Percentiles rank a stretch among this genome's conserved stretches.
phyloP scores from a whole-genome alignment of 2,329 filamentous ascomycete genomes.

The Chaetothyriales sp. region DNA sequence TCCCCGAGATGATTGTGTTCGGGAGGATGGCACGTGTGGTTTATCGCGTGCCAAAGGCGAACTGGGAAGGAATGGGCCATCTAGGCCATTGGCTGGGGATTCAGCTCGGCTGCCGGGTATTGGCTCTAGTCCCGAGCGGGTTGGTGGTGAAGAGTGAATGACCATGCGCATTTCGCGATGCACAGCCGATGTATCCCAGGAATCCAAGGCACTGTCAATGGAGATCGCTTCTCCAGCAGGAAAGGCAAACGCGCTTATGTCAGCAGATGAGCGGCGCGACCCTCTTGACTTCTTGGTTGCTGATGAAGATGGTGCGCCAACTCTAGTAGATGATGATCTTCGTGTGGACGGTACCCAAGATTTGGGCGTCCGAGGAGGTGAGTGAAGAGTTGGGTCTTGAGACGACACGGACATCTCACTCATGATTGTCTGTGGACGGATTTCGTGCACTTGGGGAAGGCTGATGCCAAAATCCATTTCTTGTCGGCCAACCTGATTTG shows the following conservation, averaged over 20 bases:
- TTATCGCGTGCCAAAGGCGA: conserved; percentile 9
- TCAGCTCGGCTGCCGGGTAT: conserved; percentile 19
- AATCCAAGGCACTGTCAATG: conserved; percentile 15
- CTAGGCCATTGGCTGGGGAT: conserved; percentile 15
- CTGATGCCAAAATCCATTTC: conserved; percentile 13
- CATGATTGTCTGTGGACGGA: conserved; percentile 4
- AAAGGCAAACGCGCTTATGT: conserved; percentile 10
- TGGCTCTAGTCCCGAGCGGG: conserved; percentile 13
- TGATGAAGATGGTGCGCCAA: conserved; percentile 6
- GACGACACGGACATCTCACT: conserved; percentile 14
- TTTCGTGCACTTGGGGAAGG: conserved; percentile 4
- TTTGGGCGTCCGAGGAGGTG: conserved; percentile 16
- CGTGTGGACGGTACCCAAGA: conserved; percentile 8
- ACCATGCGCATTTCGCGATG: conserved; percentile 16
- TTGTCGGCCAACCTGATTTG: conserved; percentile 6
- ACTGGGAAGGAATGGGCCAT: conserved; percentile 15
- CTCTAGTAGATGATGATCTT: conserved; percentile 12
- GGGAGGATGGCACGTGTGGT: conserved; percentile 12
- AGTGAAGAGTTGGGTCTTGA: conserved; percentile 14
- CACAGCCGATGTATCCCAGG: conserved; percentile 17
- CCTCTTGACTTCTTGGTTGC: conserved; percentile 10
- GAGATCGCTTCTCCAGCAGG: conserved; percentile 13
- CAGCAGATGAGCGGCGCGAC: conserved; percentile 16
- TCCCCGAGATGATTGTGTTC: conserved; percentile 7
- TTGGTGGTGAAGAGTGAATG: conserved; percentile 15